Percentiles rank a stretch among this genome's conserved stretches.
phyloP scores from a whole-genome alignment of 257 asterid species.

The Nicotiana otophora region DNA sequence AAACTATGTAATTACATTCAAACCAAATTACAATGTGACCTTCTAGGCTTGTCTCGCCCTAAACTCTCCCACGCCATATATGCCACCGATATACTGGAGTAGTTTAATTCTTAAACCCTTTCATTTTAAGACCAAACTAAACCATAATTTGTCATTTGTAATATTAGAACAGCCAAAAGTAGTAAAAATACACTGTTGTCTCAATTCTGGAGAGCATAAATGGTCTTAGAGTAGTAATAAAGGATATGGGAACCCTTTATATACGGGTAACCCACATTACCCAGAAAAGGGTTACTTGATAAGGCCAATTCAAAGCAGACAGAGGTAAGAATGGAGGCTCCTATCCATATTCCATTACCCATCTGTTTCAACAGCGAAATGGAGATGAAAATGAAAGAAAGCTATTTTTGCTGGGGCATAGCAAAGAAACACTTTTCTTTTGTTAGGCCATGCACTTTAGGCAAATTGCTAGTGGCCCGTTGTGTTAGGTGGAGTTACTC shows the following conservation, averaged over 20 bases:
- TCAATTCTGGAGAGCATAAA: conserved; percentile 6
- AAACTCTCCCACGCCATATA: no score
- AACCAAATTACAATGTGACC: no score
- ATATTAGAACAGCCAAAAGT: neutral
- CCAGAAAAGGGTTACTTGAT: neutral
- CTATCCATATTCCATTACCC: conserved; percentile 1
- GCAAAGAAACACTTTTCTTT: neutral
- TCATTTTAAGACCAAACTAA: neutral
- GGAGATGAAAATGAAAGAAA: conserved; percentile 19
- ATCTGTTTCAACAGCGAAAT: conserved; percentile 19
- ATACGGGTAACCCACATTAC: conserved; percentile 2
- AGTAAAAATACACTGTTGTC: neutral
- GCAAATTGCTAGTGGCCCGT: conserved; percentile 21
- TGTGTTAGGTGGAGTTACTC: conserved; percentile 26
- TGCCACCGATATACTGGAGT: no score
- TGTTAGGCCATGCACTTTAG: conserved; percentile 23
- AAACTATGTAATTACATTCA: no score
- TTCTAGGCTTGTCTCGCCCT: no score
- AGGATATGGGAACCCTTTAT: neutral
- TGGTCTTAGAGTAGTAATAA: conserved; percentile 10
- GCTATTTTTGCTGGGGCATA: conserved; percentile 9
- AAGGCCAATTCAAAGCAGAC: conserved; percentile 18
- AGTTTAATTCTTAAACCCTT: neutral
- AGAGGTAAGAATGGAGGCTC: conserved; percentile 19
- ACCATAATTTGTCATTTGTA: neutral